These are phyloP conservation scores for Suhomyces canberraensis DNA, from an alignment of 805 yeast species.

Conservation along the genomic window DNA sequence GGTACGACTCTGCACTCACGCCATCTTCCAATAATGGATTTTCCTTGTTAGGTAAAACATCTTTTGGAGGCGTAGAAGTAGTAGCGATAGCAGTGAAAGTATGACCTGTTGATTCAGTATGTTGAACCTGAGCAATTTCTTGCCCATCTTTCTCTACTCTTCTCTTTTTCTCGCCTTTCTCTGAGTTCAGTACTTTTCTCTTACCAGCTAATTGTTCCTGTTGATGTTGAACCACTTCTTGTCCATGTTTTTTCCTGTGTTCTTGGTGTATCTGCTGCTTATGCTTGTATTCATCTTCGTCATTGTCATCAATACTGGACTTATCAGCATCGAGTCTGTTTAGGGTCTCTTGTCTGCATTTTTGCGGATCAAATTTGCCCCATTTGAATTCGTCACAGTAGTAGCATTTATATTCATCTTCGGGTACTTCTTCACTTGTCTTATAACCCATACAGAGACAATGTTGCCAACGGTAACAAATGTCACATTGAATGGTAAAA, in stretches of 20 bases:
- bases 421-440: conserved; percentile 74
- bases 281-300: conserved; percentile 9
- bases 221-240: not conserved
- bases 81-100: not conserved
- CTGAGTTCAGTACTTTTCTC: conserved; percentile 21
- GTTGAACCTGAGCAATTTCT: not conserved
- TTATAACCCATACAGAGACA: conserved; percentile 82
- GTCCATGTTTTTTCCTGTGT: conserved; percentile 2
- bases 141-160: conserved; percentile 7
- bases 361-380: conserved; percentile 41
- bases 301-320: conserved; percentile 14
- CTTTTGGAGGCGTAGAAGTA: conserved; percentile 4
- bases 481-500: conserved; percentile 90
- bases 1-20: conserved; percentile 44
- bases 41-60: conserved; percentile 36
- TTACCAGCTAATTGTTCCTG: conserved; percentile 3
- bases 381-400: conserved; percentile 55
- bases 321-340: conserved; percentile 29
- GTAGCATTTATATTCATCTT: conserved; percentile 71
- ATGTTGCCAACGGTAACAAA: conserved; percentile 93
- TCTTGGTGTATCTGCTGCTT: conserved; percentile 4
- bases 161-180: conserved; percentile 15
- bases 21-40: conserved; percentile 43
- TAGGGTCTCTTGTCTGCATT: conserved; percentile 29
- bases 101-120: not conserved